Evolutionary conservation across 331 rosid species (phyloP), one percentile per base, ranked within the genome.

Genomic region (Ulmus americana): DNA sequence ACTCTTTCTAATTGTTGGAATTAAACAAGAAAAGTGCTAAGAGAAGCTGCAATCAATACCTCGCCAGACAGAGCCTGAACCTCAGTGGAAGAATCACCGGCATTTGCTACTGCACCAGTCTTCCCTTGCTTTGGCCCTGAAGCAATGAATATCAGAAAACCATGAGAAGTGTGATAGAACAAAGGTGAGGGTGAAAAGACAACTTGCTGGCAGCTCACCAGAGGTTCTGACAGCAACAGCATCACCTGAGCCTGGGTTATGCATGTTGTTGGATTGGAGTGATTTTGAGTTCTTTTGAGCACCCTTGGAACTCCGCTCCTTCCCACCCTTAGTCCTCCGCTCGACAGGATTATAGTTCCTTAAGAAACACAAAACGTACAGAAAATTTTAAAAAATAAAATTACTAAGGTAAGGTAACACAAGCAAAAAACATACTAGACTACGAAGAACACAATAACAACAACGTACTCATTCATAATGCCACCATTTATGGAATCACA

Each of bases 401-500:
- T 12, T 8, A 39, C 55, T 39, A 18, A 15, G 10, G 18, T 5
- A 45, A 11, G 9, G 41, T 9, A 6, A 63, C 20, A 16, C 56
- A 39, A 63, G 41, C 47, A n/a, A 54, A 8, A 1, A 39, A 46
- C 16, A 50, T 35, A 28, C 7, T 6, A 5, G 35, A 39, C 41
- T 44, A 41, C 10, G 13, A 6, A 7, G 10, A 57, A 46, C 3
- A 44, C 39, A 65, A 48, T 8, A 28, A 61, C 67, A 51, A 63
- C 61, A 66, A 65, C 91, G 42, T 85, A 94, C 99, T 94, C 99
- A 39, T 94, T 94, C 95, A 85, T 90, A 62, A 94, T 94, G 88
- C 99, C 99, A 38, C 99, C 99, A 73, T 94, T 94, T 55, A 90
- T 70, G 53, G 99, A 94, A 83, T 94, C 99, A 61, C 99, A 94